Evolutionary conservation across 495 filamentous ascomycete genomes (phyloP), one percentile per base, ranked within the genome.

Genomic region (Aspergillus cavernicola): DNA sequence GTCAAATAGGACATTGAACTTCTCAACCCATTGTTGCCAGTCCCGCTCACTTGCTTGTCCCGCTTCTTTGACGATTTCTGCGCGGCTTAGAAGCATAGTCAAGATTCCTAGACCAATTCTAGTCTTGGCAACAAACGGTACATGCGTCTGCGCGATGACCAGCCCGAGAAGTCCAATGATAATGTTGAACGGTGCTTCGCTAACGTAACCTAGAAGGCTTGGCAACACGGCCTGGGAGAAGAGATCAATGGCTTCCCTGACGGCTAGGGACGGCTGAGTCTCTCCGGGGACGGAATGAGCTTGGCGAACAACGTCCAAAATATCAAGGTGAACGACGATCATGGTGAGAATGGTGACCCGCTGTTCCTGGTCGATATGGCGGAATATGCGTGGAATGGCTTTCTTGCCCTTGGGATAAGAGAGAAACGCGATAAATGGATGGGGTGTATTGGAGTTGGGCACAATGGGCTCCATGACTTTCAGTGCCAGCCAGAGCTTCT

Each of bases 351-450:
- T 87, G 6, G 90, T 97, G 15, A 93, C 85, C 15, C 92, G 89
- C 66, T 99, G 92, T 62, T 96, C 88, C 35, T 88, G 84, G 51
- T 87, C 87, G 45, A 96, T 88, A 62, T 96, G 90, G 32, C 90
- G 87, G 81, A 96, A 97, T 43, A 99, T 85, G 46, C 93, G 88
- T 19, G 89, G 89, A 58, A 99, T 89, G 1, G 89, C 88, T 67
- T 93, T 95, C 75, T 96, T 99, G 61, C 93, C 95, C 74, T 99
- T 99, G 42, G 81, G 82, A 65, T 91, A 96, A 6, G 91, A 92
- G 12, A 99, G 80, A 64, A 99, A 90, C 26, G 90, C 88, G 60
- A 99, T 96, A 77, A 99, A 99, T 1, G 93, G 93, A 65, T 99
- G 95, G 1, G 89, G 81, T 5, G 77, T 77, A 11, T 83, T 80